These are phyloP conservation scores for Cyanodermella asteris DNA, from an alignment of 2,329 filamentous ascomycete genomes.

Conservation along the genomic window DNA sequence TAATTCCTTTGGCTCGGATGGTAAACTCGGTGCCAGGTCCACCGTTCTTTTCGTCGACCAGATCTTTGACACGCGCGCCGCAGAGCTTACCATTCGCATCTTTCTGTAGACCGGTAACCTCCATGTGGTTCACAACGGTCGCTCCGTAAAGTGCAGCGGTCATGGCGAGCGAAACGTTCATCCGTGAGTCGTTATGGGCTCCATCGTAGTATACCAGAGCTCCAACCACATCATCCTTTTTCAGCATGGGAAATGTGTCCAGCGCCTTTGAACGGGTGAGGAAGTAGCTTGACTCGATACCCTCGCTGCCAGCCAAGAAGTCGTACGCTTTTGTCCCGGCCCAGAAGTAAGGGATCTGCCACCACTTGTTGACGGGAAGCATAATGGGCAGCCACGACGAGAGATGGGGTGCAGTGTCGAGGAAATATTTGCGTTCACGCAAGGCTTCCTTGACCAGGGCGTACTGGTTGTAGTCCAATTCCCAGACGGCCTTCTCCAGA, in stretches of 20 bases:
- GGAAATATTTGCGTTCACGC: slow-evolving; percentile 61
- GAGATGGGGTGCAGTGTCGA: slow-evolving; percentile 64
- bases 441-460: slow-evolving; percentile 61
- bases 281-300: slow-evolving; percentile 77
- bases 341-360: slow-evolving; percentile 59
- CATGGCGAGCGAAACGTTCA: slow-evolving; percentile 78
- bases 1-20: slow-evolving; percentile 57
- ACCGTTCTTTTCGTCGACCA: slow-evolving; percentile 44
- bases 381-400: slow-evolving; percentile 66
- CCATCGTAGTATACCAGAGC: slow-evolving; percentile 83
- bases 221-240: slow-evolving; percentile 54
- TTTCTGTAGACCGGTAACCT: slow-evolving; percentile 58
- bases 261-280: slow-evolving; percentile 67
- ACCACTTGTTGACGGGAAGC: slow-evolving; percentile 63
- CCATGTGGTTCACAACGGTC: slow-evolving; percentile 64
- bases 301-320: slow-evolving; percentile 63
- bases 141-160: slow-evolving; percentile 72
- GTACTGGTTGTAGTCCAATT: slow-evolving; percentile 64
- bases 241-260: slow-evolving; percentile 75
- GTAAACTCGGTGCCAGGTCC: slow-evolving; percentile 39
- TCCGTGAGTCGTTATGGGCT: slow-evolving; percentile 76
- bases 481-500: slow-evolving; percentile 69
- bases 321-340: slow-evolving; percentile 60
- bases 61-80: slow-evolving; percentile 51
- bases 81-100: slow-evolving; percentile 49